Conservation (phyloP, 768 basidiomycete species). For the Termitomyces sp. region DNA sequence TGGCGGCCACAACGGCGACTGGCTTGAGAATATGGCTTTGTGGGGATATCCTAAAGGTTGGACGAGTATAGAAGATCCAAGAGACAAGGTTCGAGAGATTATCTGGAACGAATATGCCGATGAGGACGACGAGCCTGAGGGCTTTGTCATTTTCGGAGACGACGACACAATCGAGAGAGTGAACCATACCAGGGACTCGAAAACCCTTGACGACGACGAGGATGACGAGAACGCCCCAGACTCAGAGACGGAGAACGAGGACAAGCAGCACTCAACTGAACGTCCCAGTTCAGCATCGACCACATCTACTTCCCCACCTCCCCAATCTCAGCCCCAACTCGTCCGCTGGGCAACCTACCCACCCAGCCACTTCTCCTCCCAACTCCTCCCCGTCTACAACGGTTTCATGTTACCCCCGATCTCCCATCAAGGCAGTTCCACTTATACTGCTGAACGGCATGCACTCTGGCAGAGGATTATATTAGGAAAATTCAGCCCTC, state of each 20-base stretch:
- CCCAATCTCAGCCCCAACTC: not conserved
- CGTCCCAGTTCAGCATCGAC: not conserved
- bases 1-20: constrained; percentile 39
- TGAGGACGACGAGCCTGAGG: constrained; percentile 17
- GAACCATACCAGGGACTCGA: constrained; percentile 17
- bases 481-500: constrained; percentile 4
- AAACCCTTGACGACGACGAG: not conserved
- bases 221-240: not conserved
- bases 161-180: constrained; percentile 35
- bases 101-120: constrained; percentile 42
- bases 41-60: constrained; percentile 85
- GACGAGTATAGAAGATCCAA: constrained; percentile 51
- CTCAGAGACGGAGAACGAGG: not conserved
- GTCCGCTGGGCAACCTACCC: constrained; percentile 67
- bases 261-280: not conserved
- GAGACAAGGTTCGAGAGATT: constrained; percentile 40
- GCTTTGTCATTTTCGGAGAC: constrained; percentile 38
- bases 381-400: constrained; percentile 51
- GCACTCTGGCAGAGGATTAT: constrained; percentile 39
- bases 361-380: constrained; percentile 53
- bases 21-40: constrained; percentile 59
- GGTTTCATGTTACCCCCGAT: constrained; percentile 35
- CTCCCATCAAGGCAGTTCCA: constrained; percentile 19
- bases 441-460: constrained; percentile 37
- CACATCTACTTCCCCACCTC: constrained; percentile 2